These are phyloP conservation scores for Chytridium lagenaria DNA, from an alignment of 371 early-diverging fungal species.

Conservation along the genomic window DNA sequence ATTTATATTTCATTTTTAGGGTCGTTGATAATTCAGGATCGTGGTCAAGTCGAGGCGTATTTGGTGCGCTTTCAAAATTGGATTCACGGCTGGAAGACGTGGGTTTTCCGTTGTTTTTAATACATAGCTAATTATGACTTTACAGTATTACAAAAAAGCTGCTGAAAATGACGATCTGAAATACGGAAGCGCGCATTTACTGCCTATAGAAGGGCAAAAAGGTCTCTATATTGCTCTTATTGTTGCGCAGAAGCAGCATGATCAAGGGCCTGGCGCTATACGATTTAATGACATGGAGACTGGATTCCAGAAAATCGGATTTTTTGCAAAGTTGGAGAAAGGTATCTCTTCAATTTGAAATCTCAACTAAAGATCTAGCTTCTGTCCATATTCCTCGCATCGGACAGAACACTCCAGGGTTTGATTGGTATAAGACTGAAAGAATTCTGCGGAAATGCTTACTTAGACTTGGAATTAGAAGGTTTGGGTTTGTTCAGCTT, in stretches of 20 bases:
- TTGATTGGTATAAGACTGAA: conserved; percentile 45
- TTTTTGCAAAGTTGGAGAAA: conserved; percentile 26
- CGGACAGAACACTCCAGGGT: conserved; percentile 29
- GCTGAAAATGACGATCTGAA: conserved; percentile 29
- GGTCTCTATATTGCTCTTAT: conserved; percentile 29
- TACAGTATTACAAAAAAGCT: conserved; percentile 33
- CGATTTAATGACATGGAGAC: conserved; percentile 29
- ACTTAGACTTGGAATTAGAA: neutral
- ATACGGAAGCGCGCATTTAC: conserved; percentile 34
- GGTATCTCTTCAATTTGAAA: conserved; percentile 13
- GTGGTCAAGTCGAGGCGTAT: conserved; percentile 43
- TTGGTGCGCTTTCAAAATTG: conserved; percentile 30
- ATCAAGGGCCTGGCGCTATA: conserved; percentile 18
- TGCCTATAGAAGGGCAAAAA: conserved; percentile 1
- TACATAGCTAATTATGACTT: too few relatives aligned
- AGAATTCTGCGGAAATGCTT: conserved; percentile 38
- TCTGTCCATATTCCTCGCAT: conserved; percentile 42
- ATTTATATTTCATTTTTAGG: conserved; percentile 28
- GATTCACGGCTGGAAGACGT: conserved; percentile 22
- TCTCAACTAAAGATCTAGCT: conserved; percentile 3
- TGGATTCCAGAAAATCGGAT: conserved; percentile 26
- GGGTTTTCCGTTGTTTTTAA: too few relatives aligned
- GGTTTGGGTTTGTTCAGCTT: neutral
- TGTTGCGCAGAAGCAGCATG: conserved; percentile 34
- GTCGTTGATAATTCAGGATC: conserved; percentile 41